phyloP scores from a whole-genome alignment of 2,329 filamentous ascomycete species.

The Sporothrix phasma region DNA sequence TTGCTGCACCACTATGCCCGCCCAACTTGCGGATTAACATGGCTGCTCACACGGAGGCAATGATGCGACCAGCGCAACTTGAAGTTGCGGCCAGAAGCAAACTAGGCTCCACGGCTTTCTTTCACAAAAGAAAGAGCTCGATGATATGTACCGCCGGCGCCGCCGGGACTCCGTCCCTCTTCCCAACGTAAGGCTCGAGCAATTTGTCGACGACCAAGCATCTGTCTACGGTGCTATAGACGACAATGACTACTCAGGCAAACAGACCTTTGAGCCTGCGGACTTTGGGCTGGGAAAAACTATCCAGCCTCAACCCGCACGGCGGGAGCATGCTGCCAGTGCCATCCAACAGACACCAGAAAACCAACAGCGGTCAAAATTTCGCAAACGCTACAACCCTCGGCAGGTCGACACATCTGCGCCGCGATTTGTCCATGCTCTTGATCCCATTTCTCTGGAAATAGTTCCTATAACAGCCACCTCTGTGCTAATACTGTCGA shows the following conservation, averaged over 20 bases:
- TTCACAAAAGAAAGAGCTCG: conserved; percentile 43
- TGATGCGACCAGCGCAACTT: conserved; percentile 40
- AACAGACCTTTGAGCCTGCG: background rate
- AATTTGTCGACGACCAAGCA: conserved; percentile 21
- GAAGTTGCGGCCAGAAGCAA: conserved; percentile 36
- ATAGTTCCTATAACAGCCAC: background rate
- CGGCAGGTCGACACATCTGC: conserved; percentile 38
- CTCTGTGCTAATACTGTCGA: background rate
- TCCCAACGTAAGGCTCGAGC: conserved; percentile 28
- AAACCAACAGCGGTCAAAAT: conserved; percentile 24
- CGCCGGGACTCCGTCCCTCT: conserved; percentile 19
- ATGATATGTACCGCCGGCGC: conserved; percentile 41
- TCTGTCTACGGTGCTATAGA: background rate
- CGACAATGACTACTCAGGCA: background rate
- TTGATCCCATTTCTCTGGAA: conserved; percentile 38
- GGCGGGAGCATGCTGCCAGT: background rate
- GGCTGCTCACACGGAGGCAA: background rate
- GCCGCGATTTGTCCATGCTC: conserved; percentile 42
- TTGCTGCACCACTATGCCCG: conserved; percentile 13
- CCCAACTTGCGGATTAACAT: background rate
- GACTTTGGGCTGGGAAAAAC: background rate
- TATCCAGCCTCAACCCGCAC: background rate
- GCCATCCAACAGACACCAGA: background rate
- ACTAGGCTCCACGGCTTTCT: conserved; percentile 32
- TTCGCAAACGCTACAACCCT: conserved; percentile 37